These are phyloP conservation scores for Luffa acutangula DNA, from an alignment of 306 rosid species.

Conservation along the genomic window DNA sequence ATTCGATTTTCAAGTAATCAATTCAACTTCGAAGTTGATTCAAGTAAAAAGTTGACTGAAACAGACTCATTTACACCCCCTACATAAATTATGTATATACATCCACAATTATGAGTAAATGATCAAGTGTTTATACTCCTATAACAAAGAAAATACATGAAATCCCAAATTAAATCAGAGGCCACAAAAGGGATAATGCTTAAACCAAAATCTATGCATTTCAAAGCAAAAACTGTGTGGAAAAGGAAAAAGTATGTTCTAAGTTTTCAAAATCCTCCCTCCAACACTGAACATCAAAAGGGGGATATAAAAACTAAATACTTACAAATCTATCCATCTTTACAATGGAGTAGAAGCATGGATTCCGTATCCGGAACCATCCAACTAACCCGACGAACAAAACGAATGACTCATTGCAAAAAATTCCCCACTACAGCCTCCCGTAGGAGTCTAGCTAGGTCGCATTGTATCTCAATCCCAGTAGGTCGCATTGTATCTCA, in stretches of 20 bases:
- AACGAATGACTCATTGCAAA: neutral
- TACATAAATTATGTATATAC: too few relatives aligned
- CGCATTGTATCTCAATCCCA: too few relatives aligned
- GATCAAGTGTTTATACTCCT: neutral
- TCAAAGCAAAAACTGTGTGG: neutral
- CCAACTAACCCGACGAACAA: neutral
- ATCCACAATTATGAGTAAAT: neutral
- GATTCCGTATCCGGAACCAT: neutral
- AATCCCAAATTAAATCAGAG: neutral
- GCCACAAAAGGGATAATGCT: neutral
- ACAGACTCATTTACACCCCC: constrained; percentile 1
- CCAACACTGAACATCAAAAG: neutral
- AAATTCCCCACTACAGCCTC: neutral
- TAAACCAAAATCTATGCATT: neutral
- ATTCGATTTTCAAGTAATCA: neutral
- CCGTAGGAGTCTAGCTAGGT: neutral
- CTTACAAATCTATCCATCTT: neutral
- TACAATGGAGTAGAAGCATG: constrained; percentile 1
- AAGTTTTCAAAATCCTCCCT: neutral
- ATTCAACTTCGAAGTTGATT: neutral
- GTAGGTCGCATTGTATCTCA: neutral
- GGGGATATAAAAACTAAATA: neutral
- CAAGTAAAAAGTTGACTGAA: neutral
- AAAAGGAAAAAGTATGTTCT: neutral
- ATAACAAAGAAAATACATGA: neutral